These are phyloP conservation scores for Austroboletus eburneus DNA, from an alignment of 768 basidiomycete genomes.

Conservation along the genomic window DNA sequence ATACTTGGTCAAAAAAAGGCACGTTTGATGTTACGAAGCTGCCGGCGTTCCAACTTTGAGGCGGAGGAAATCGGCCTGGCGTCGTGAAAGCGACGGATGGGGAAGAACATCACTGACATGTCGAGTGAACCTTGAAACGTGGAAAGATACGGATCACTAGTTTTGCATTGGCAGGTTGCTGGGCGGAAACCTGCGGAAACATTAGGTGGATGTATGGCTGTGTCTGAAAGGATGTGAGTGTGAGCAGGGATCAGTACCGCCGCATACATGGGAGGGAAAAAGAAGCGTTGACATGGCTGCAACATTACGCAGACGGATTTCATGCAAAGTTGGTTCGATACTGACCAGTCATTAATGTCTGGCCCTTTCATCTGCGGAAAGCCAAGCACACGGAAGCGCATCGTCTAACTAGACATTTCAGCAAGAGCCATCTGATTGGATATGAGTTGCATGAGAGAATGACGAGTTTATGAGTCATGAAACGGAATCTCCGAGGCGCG, in stretches of 20 bases:
- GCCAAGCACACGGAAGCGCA: not conserved
- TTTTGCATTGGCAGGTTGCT: not conserved
- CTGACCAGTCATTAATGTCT: not conserved
- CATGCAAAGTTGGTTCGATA: not conserved
- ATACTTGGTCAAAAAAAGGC: not conserved
- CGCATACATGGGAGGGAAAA: not conserved
- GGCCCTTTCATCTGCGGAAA: not conserved
- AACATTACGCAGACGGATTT: not conserved
- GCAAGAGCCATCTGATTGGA: not conserved
- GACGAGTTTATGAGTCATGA: too few species aligned
- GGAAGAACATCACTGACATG: too few species aligned
- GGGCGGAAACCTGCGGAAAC: too few species aligned
- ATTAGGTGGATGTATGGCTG: not conserved
- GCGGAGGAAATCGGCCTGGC: constrained; percentile 1
- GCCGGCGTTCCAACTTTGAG: not conserved
- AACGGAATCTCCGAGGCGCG: too few species aligned
- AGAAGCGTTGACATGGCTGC: not conserved
- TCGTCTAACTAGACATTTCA: not conserved
- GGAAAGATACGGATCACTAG: too few species aligned
- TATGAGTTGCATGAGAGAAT: not conserved
- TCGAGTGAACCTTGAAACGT: too few species aligned
- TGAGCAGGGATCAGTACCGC: not conserved
- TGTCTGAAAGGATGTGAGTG: not conserved
- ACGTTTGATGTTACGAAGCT: not conserved
- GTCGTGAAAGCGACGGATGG: constrained; percentile 4